These are phyloP conservation scores for Pholiota molesta DNA, from an alignment of 768 basidiomycete genomes.

Conservation along the genomic window DNA sequence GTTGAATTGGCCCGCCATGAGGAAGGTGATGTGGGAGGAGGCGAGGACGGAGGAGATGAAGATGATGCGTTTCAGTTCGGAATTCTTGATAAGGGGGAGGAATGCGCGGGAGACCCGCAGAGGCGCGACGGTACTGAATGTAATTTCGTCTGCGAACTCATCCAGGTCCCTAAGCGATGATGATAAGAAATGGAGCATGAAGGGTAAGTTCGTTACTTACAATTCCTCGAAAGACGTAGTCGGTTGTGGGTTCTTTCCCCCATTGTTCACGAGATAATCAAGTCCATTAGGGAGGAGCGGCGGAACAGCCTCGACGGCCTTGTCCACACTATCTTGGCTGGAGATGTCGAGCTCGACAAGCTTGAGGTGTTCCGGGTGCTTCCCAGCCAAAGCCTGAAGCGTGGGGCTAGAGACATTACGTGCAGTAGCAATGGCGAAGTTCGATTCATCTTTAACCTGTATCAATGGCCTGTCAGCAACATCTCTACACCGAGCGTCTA, in stretches of 20 bases:
- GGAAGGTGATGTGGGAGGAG: too few relatives aligned
- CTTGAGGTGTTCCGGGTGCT: constrained; percentile 17
- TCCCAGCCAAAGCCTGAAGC: constrained; percentile 17
- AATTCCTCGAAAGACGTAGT: constrained; percentile 21
- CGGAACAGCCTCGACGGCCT: constrained; percentile 16
- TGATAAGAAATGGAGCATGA: neutral
- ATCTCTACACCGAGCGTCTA: neutral
- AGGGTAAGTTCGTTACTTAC: constrained; percentile 1
- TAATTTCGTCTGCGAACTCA: constrained; percentile 20
- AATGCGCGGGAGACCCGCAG: constrained; percentile 23
- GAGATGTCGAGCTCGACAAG: constrained; percentile 24
- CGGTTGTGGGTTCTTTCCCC: too few relatives aligned
- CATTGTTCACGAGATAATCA: constrained; percentile 17
- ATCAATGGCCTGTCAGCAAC: neutral
- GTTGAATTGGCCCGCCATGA: too few relatives aligned
- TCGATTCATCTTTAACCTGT: neutral
- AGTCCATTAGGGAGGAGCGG: constrained; percentile 25
- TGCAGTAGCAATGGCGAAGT: neutral
- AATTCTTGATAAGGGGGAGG: constrained; percentile 24
- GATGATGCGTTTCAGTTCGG: constrained; percentile 24
- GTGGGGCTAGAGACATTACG: neutral
- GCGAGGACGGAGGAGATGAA: constrained; percentile 20
- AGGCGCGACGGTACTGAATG: constrained; percentile 22
- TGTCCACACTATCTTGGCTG: constrained; percentile 17
- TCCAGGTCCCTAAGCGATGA: constrained; percentile 19